Percentiles rank a stretch among this genome's conserved stretches.
These are phyloP conservation scores for Talaromyces atroroseus DNA, from an alignment of 2,329 filamentous ascomycete species.

Conservation along the genomic window DNA sequence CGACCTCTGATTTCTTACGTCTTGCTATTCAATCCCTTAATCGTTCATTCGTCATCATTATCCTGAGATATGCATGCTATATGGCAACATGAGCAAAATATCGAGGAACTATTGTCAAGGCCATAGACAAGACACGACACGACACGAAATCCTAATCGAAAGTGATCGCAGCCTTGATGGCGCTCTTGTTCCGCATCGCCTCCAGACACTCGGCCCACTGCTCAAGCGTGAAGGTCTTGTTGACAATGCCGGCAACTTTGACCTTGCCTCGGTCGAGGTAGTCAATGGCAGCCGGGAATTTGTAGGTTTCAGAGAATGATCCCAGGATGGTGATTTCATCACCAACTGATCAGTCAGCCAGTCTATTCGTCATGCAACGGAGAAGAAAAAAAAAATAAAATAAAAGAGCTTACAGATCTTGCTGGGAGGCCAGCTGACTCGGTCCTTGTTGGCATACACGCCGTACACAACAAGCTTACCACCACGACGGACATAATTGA, in stretches of 20 bases:
- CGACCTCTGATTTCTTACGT: too few relatives aligned
- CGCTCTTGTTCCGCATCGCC: constrained; percentile 65
- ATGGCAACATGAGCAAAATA: background rate
- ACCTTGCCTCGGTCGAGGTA: constrained; percentile 45
- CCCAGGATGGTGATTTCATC: constrained; percentile 68
- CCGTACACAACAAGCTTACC: constrained; percentile 69
- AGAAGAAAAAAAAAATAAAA: constrained; percentile 1
- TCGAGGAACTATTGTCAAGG: background rate
- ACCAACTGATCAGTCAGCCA: constrained; percentile 25
- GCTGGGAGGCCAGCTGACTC: constrained; percentile 63
- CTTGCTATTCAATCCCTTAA: too few relatives aligned
- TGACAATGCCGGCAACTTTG: constrained; percentile 60
- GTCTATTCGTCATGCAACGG: background rate
- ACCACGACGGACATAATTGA: constrained; percentile 65
- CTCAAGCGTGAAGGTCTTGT: constrained; percentile 68
- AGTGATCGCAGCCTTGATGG: constrained; percentile 68
- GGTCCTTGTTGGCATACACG: constrained; percentile 59
- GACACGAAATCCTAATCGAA: constrained; percentile 60
- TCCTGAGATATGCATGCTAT: too few relatives aligned
- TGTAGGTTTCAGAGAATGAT: constrained; percentile 68
- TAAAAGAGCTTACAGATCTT: constrained; percentile 59
- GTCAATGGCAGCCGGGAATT: constrained; percentile 58
- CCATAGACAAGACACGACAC: background rate
- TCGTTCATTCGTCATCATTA: too few relatives aligned
- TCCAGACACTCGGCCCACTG: constrained; percentile 66